Evolutionary conservation across 192 early-diverging fungal genomes (phyloP).

Genomic region (Piromyces finnis): DNA sequence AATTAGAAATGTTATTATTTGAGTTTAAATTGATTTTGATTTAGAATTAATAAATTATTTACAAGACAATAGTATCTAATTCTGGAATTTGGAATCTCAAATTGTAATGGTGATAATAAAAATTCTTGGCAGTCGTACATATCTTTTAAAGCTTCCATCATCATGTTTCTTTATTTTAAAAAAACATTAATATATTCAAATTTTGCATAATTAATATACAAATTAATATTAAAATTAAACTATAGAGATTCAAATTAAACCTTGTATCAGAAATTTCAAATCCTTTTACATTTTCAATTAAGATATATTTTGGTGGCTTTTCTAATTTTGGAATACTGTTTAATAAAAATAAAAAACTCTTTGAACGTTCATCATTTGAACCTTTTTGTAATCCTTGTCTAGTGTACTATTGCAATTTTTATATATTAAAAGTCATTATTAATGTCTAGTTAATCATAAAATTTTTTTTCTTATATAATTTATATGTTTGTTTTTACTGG

Average conservation of each 20-base stretch:
- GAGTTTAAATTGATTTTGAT: too few relatives aligned
- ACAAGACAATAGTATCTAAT: constrained; percentile 58
- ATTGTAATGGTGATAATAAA: constrained; percentile 51
- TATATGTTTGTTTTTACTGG: not conserved
- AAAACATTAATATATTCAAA: too few relatives aligned
- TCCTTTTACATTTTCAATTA: constrained; percentile 68
- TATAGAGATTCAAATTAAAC: not conserved
- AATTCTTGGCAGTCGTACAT: constrained; percentile 54
- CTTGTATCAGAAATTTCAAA: constrained; percentile 46
- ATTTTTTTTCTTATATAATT: too few relatives aligned
- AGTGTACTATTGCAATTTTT: constrained; percentile 25
- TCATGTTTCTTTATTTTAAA: constrained; percentile 18
- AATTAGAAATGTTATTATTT: too few relatives aligned
- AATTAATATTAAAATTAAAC: too few relatives aligned
- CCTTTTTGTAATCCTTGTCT: constrained; percentile 50
- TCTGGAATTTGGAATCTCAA: constrained; percentile 61
- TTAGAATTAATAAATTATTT: too few relatives aligned
- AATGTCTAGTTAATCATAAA: too few relatives aligned
- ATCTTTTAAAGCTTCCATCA: constrained; percentile 28
- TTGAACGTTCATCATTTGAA: constrained; percentile 48
- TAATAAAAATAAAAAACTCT: constrained; percentile 56
- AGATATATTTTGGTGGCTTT: constrained; percentile 33
- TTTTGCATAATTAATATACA: too few relatives aligned
- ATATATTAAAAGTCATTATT: too few relatives aligned
- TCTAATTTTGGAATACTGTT: constrained; percentile 33